Conservation (phyloP, 2,329 filamentous ascomycete genomes). For the Samsoniella hepiali region DNA sequence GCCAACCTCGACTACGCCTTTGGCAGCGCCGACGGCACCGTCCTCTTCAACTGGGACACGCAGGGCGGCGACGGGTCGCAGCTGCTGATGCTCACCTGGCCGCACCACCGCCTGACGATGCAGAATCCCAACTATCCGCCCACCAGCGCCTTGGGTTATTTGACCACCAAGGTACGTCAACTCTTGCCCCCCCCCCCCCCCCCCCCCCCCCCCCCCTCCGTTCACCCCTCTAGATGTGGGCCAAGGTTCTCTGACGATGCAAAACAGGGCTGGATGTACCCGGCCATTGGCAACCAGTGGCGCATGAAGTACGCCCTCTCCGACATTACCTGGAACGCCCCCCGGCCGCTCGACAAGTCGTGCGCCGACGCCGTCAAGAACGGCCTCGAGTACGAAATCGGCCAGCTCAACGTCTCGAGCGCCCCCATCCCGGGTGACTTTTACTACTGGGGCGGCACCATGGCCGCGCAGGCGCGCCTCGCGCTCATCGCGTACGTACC, state of each 20-base stretch:
- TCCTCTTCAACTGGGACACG: conserved; percentile 26
- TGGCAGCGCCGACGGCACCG: conserved; percentile 21
- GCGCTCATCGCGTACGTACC: conserved; percentile 26
- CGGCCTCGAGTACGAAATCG: conserved; percentile 26
- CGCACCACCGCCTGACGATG: conserved; percentile 25
- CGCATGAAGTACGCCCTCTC: conserved; percentile 23
- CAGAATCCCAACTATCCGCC: conserved; percentile 23
- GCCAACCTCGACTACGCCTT: conserved; percentile 24
- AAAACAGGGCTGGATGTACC: conserved; percentile 26
- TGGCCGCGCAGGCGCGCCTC: conserved; percentile 24
- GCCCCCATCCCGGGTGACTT: conserved; percentile 25
- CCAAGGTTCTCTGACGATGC: background rate
- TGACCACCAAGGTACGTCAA: conserved; percentile 25
- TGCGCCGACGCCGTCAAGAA: conserved; percentile 22
- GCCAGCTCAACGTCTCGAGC: conserved; percentile 21
- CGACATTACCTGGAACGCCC: conserved; percentile 25
- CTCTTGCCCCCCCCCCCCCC: background rate
- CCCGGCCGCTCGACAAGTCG: conserved; percentile 24
- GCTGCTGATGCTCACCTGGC: conserved; percentile 26
- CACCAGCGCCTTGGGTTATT: conserved; percentile 23
- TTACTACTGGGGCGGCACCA: conserved; percentile 26
- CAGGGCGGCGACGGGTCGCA: conserved; percentile 22
- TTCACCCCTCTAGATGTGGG: no score
- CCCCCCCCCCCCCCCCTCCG: no score
- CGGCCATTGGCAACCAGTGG: conserved; percentile 25